These are phyloP conservation scores for Globisporangium middletonii DNA, from an alignment of 352 stramenopile species.

Conservation along the genomic window DNA sequence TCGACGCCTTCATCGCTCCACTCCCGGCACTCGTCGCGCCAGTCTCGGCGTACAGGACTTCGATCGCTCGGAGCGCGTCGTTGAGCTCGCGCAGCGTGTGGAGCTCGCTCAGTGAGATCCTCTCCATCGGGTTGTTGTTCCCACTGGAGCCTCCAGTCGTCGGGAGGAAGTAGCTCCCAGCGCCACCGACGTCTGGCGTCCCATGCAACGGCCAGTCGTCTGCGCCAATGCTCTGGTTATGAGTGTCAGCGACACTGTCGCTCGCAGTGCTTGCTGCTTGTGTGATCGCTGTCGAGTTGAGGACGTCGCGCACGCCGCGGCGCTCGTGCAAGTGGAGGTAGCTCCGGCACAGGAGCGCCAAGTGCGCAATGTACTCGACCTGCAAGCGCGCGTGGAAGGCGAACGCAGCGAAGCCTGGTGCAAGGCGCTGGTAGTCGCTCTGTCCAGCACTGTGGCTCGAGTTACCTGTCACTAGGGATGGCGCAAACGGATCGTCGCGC, in stretches of 20 bases:
- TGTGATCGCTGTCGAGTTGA: slow-evolving; percentile 19
- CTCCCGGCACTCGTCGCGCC: slow-evolving; percentile 9
- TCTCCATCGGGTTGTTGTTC: slow-evolving; percentile 22
- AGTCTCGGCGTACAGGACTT: slow-evolving; percentile 30
- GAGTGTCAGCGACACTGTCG: neutral
- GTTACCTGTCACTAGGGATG: neutral
- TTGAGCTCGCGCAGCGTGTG: slow-evolving; percentile 33
- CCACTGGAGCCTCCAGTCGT: neutral
- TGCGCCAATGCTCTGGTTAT: neutral
- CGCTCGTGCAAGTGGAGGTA: slow-evolving; percentile 41
- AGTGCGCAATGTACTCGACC: slow-evolving; percentile 32
- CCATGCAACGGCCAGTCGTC: slow-evolving; percentile 1
- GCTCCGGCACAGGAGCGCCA: slow-evolving; percentile 33
- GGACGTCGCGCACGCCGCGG: slow-evolving; percentile 24
- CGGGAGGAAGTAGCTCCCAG: slow-evolving; percentile 5
- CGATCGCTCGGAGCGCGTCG: slow-evolving; percentile 24
- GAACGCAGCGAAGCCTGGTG: slow-evolving; percentile 25
- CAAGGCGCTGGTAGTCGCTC: slow-evolving; percentile 21
- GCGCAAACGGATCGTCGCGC: neutral
- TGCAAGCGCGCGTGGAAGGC: slow-evolving; percentile 21
- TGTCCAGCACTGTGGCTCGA: neutral
- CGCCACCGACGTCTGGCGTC: too few species aligned
- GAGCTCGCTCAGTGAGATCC: slow-evolving; percentile 28
- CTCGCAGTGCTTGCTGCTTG: too few species aligned
- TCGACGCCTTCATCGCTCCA: neutral